phyloP scores from a whole-genome alignment of 2,329 filamentous ascomycete species.

The Venturia nashicola region DNA sequence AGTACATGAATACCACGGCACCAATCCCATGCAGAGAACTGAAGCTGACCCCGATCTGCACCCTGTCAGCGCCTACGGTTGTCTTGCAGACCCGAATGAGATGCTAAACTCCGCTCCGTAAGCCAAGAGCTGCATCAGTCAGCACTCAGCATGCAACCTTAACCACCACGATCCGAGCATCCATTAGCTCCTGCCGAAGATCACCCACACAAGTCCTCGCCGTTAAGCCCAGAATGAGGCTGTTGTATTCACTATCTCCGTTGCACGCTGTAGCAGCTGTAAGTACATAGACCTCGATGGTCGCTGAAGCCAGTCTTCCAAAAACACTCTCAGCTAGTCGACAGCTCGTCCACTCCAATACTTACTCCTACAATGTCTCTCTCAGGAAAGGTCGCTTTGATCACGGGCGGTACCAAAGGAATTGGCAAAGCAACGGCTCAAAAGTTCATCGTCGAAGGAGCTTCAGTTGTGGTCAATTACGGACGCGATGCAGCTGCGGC shows the following conservation, averaged over 20 bases:
- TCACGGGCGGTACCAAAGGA: conserved; percentile 11
- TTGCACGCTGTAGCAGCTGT: background rate
- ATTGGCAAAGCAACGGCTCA: conserved; percentile 17
- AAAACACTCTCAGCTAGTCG: background rate
- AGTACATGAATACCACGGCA: background rate
- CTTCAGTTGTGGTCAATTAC: conserved; percentile 42
- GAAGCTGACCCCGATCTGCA: background rate
- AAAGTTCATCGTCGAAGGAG: conserved; percentile 27
- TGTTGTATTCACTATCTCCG: background rate
- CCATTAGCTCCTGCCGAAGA: background rate
- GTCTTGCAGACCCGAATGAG: background rate
- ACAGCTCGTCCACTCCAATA: background rate
- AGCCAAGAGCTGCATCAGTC: background rate
- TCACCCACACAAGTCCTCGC: background rate
- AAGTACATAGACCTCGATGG: background rate
- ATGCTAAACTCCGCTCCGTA: background rate
- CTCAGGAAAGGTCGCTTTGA: conserved; percentile 11
- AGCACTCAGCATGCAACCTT: background rate
- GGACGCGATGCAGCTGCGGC: conserved; percentile 43
- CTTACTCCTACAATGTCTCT: conserved; percentile 4
- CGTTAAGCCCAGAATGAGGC: background rate
- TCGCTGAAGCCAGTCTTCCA: background rate
- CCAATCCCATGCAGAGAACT: background rate
- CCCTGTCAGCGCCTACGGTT: background rate
- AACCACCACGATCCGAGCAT: background rate